Evolutionary conservation across 768 basidiomycete species (phyloP), one percentile per base, ranked within the genome.

Genomic region (Thelephora aurantiotincta): DNA sequence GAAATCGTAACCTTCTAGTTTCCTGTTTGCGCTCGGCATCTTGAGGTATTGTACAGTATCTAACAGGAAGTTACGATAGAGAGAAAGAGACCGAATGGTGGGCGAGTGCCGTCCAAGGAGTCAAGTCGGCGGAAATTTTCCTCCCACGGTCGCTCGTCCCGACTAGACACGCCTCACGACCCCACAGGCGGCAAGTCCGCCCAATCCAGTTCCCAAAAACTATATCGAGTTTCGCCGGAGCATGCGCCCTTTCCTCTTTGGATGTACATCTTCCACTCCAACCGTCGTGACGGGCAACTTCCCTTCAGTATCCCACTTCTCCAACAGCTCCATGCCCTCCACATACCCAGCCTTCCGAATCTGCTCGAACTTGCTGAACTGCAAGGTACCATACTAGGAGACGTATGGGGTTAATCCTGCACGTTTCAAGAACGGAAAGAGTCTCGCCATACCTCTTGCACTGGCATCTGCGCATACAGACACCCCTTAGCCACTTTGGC

Each of bases 391-490:
- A 54, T 85, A 98, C 81, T 43, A 19, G 33, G 35, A 11, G 35
- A 2, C 9, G 38, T 30, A 13, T 35, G 44, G n/a, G n/a, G n/a
- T 30, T 14, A 34, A 50, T 56, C 11, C n/a, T n/a, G n/a, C n/a
- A 18, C 23, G 9, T 35, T 11, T 16, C 11, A 26, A 18, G 44
- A 22, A 5, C 26, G 45, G 9, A 13, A 23, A 37, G 11, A 35
- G 13, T 34, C 34, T 13, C 22, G 16, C 57, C 70, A 51, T 55
- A 88, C 87, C 65, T 88, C 79, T 53, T 96, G 89, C 11, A 99
- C 93, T 0, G 96, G 96, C 84, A 98, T 87, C 50, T 78, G 76
- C 63, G 96, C 80, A 58, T 99, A 98, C 41, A 97, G 66, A 58
- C 90, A 93, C 1, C 85, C 88, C 7, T 82, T 83, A 2, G 82